phyloP scores from a whole-genome alignment of 2,329 filamentous ascomycete genomes.

The Rhinocladiella similis region DNA sequence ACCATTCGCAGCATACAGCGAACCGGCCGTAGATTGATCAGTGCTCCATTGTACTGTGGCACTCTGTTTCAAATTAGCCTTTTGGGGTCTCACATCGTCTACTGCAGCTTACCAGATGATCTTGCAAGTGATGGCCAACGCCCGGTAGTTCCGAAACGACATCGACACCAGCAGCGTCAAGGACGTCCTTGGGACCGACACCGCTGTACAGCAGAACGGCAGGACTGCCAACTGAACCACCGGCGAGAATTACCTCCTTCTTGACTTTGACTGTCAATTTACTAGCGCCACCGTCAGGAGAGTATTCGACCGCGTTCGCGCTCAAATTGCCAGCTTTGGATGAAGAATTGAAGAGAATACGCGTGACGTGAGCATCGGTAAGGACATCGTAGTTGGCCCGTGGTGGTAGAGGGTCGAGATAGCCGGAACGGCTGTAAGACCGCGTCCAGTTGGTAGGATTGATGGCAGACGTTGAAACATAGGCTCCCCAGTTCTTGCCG shows the following conservation, averaged over 20 bases:
- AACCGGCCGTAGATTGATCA: slow-evolving; percentile 33
- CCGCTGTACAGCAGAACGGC: slow-evolving; percentile 66
- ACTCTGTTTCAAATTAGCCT: slow-evolving; percentile 27
- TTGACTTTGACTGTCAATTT: slow-evolving; percentile 41
- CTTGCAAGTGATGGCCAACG: slow-evolving; percentile 65
- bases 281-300: slow-evolving; percentile 31
- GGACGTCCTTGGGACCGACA: slow-evolving; percentile 58
- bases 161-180: slow-evolving; percentile 55
- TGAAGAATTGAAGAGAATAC: slow-evolving; percentile 29
- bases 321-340: slow-evolving; percentile 32
- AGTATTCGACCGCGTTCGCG: slow-evolving; percentile 36
- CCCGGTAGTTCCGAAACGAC: slow-evolving; percentile 59
- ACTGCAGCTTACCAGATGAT: slow-evolving; percentile 54
- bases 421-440: slow-evolving; percentile 38
- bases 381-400: slow-evolving; percentile 35
- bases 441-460: slow-evolving; percentile 39
- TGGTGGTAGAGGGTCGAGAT: slow-evolving; percentile 38
- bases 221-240: slow-evolving; percentile 62
- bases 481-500: slow-evolving; percentile 35
- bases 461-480: slow-evolving; percentile 37
- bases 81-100: neutral
- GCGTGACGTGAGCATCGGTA: slow-evolving; percentile 24
- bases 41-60: slow-evolving; percentile 34
- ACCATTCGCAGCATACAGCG: slow-evolving; percentile 32
- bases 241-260: slow-evolving; percentile 49